Base-by-base conservation (phyloP, 1,284 basidiomycete species). In the Pholiota adiposa region DNA sequence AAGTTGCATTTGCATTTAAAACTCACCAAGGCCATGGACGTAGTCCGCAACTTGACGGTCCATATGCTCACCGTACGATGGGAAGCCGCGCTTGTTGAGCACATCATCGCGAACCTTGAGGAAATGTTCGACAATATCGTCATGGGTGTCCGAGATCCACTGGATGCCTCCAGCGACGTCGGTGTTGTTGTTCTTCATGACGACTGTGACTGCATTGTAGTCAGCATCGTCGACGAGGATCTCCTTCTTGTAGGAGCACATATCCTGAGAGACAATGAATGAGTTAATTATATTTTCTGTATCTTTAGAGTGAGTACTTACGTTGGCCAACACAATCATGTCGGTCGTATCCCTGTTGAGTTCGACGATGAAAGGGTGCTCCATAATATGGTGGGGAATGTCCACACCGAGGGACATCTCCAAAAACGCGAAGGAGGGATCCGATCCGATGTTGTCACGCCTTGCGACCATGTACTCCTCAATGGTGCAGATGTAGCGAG, bases 261-360 rank as follows among this genome's bases (percentile, higher is more conserved):
- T 60, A 18, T 60, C 59, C 59, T 60, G 12, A 12, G n/a, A n/a
- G n/a, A n/a, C n/a, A 51, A 38, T 51, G 21, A 7, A 3, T 5
- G n/a, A 36, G n/a, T 34, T 23, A 19, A 14, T 11, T 18, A 51
- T n/a, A 19, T 4, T 12, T 6, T 8, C 9, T 9, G 6, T 16
- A 5, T 23, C 7, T 6, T 3, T 25, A 8, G 21, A 12, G 21
- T n/a, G 18, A 44, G 14, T 0, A 12, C 54, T 51, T 56, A 60
- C 59, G 19, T 60, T 60, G 14, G 54, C 59, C n/a, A 56, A 44
- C 4, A 60, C 50, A 21, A 60, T 60, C 59, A 60, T 53, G 19
- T 56, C 54, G 5, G 50, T 51, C 2, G 50, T 51, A 51, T 51
- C 50, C 31, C 50, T 36, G 31, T 52, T 49, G 21, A 59, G 52